Evolutionary conservation across 1,139 yeast genomes (phyloP), one percentile per base, ranked within the genome.

Genomic region (Lodderomyces pseudojiufengensis): DNA sequence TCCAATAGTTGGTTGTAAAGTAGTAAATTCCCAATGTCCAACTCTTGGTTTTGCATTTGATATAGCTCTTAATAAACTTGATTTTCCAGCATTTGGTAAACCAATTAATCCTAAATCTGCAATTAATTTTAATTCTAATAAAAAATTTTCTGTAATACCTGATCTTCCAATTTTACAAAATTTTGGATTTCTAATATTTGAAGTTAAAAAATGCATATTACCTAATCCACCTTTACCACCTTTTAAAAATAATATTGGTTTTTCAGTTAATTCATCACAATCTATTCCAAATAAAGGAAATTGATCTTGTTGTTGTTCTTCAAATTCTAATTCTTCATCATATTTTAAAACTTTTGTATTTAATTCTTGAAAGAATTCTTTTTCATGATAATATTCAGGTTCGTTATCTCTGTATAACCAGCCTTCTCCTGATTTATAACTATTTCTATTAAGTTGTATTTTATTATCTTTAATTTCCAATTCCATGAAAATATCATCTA

Each of bases 181-280:
- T 35, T 95, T 66, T 5, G 98, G 98, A 52, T 88, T 90, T 39
- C 97, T 75, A 37, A 92, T 80, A 38, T 80, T 78, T 35, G 82
- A 73, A 1, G 97, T 87, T 35, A 85, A 65, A 52, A 92, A 92
- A 55, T 90, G 96, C 92, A 88, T 87, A 57, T 92, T 92, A 2
- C 98, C 98, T 68, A 90, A 71, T 0, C 98, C 98, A 20, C 97
- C 97, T 47, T 70, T 67, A 5, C 98, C 98, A 29, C 98, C 98
- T 48, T 75, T 73, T 31, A 90, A 52, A 14, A 92, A 52, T 30
- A 85, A 63, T n/a, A 80, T 55, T 1, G 97, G 95, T 24, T 71
- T 73, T 4, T 65, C 67, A 0, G 87, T 78, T 0, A 88, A 81
- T 38, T 67, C 61, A 33, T 71, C 65, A 36, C 92, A 66, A 56